Evolutionary conservation across 2,329 filamentous ascomycete species (phyloP).

Genomic region (Pseudocercospora ulei): DNA sequence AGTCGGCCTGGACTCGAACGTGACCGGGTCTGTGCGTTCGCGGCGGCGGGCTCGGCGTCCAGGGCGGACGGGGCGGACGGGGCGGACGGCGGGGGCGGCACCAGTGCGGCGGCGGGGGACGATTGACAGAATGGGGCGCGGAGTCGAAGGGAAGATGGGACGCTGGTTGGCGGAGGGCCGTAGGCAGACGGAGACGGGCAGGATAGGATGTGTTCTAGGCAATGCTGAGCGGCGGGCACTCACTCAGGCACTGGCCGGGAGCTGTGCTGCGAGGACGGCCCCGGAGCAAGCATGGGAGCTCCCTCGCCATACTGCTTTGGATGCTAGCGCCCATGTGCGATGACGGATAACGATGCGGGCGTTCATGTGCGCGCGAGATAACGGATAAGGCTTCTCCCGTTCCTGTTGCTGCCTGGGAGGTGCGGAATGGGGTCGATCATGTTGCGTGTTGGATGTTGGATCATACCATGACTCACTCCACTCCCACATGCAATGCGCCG

Average conservation of each 20-base stretch:
- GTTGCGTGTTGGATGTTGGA: too few relatives aligned
- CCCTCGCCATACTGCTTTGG: too few relatives aligned
- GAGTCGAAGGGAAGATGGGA: neutral
- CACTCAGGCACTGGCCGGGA: neutral
- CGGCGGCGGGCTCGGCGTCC: neutral
- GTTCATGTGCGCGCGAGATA: constrained; percentile 1
- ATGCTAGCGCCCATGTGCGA: too few relatives aligned
- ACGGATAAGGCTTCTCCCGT: too few relatives aligned
- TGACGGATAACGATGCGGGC: neutral
- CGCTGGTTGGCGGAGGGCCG: neutral
- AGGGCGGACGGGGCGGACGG: too few relatives aligned
- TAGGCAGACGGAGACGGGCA: neutral
- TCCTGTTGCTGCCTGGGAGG: too few relatives aligned
- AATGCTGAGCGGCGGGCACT: neutral
- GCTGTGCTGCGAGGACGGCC: neutral
- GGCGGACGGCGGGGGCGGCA: neutral
- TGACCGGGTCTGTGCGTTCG: neutral
- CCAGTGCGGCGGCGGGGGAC: neutral
- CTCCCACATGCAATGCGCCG: too few relatives aligned
- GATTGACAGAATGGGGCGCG: neutral
- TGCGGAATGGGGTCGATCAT: too few relatives aligned
- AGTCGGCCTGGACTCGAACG: constrained; percentile 1
- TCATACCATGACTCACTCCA: too few relatives aligned
- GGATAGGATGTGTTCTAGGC: neutral
- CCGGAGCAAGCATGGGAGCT: neutral